Percentiles rank a stretch among this genome's conserved stretches.
phyloP scores from a whole-genome alignment of 2,329 filamentous ascomycete genomes.

The Trichoderma sp. region DNA sequence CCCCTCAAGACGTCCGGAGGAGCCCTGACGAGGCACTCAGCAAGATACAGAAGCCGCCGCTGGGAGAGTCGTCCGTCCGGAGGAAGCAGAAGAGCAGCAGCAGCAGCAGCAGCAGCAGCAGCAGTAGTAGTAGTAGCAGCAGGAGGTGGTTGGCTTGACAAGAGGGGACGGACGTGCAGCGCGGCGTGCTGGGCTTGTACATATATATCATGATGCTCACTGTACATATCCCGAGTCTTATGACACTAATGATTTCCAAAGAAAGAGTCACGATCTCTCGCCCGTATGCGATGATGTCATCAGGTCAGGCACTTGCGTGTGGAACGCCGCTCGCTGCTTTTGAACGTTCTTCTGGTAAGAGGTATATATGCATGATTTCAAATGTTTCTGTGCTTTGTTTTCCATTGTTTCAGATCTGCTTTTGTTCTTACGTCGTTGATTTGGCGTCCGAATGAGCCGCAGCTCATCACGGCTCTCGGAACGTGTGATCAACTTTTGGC shows the following conservation, averaged over 20 bases:
- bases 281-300: conserved; percentile 26
- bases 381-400: not conserved
- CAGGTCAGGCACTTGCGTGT: not conserved
- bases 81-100: conserved; percentile 45
- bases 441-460: conserved; percentile 15
- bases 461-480: conserved; percentile 20
- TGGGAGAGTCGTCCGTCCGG: conserved; percentile 44
- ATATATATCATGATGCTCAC: conserved; percentile 45
- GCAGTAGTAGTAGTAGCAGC: conserved; percentile 27
- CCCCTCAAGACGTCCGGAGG: conserved; percentile 43
- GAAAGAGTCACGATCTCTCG: conserved; percentile 6
- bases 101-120: too few species aligned
- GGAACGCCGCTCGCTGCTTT: not conserved
- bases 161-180: conserved; percentile 36
- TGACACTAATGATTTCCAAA: conserved; percentile 40
- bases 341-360: not conserved
- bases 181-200: conserved; percentile 41
- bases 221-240: conserved; percentile 46
- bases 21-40: conserved; percentile 51
- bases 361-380: too few species aligned
- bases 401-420: conserved; percentile 13
- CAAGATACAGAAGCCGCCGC: conserved; percentile 51
- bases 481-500: conserved; percentile 16
- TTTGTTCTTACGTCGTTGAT: not conserved
- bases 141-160: conserved; percentile 48